Base-by-base conservation (phyloP, 2,329 filamentous ascomycete genomes). In the Colletotrichum falcatum region DNA sequence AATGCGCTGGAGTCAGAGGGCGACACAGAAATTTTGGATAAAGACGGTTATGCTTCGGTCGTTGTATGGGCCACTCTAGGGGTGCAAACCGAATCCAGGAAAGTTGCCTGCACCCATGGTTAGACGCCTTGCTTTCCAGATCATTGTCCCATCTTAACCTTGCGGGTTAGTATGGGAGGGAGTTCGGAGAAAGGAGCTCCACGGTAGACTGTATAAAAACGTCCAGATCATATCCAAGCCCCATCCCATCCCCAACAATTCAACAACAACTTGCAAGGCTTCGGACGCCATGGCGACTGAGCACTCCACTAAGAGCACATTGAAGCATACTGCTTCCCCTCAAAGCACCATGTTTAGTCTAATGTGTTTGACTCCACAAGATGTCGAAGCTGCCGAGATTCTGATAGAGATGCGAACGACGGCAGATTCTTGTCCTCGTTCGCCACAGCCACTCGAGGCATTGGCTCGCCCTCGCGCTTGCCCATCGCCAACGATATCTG, bases 81-180 rank as follows among this genome's bases (percentile, higher is more conserved):
- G 9, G 11, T 4, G 14, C 2, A 6, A 16, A 8, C 0, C 0
- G 5, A 8, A 18, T 8, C 6, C 48, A 16, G 23, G 6, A 28
- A 51, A 9, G 2, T 2, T 7, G 23, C 14, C 23, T 8, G 0
- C 8, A 6, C 12, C 14, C 18, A 4, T 4, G 23, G 23, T 2
- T 9, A 11, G 2, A 7, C 23, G n/a, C 11, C 23, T 48, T 4
- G 14, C 11, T 26, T 48, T 26, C 30, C 7, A 3, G 3, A 33
- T 33, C 4, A 7, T 33, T 33, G 3, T 33, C 3, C 30, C 7
- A 33, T 33, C 30, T 33, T 7, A 7, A 7, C 30, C 30, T 33
- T 33, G 4, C 30, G 7, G 30, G 30, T 33, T 7, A 33, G 30
- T 33, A 33, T 33, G 30, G n/a, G n/a, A n/a, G n/a, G n/a, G 7